Conservation (phyloP, 805 yeast genomes). For the Teunomyces pallodes region DNA sequence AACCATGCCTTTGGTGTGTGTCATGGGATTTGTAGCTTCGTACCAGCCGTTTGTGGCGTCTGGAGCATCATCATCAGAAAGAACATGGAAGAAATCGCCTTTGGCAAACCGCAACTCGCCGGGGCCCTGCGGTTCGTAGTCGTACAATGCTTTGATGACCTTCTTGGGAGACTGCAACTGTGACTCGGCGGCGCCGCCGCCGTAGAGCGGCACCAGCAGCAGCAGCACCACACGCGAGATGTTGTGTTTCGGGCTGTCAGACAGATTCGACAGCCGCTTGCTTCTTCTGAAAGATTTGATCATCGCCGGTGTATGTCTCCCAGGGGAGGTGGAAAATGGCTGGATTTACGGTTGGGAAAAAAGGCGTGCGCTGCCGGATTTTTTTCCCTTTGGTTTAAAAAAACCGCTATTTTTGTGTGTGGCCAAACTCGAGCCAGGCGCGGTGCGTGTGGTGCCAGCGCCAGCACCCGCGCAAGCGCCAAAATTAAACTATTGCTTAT, state of each 20-base stretch:
- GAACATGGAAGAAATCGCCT: slow-evolving; percentile 89
- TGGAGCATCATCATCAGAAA: slow-evolving; percentile 29
- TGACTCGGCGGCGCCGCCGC: slow-evolving; percentile 13
- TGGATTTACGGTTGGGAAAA: neutral
- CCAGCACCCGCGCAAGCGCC: no score
- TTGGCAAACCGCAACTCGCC: slow-evolving; percentile 75
- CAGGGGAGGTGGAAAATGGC: neutral
- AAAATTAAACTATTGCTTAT: no score
- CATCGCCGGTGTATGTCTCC: slow-evolving; percentile 16
- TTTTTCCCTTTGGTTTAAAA: neutral
- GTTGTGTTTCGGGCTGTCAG: slow-evolving; percentile 26
- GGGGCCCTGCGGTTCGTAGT: slow-evolving; percentile 74
- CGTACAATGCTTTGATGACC: slow-evolving; percentile 78
- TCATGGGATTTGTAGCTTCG: slow-evolving; percentile 84
- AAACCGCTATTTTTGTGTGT: no score
- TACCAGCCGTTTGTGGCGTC: slow-evolving; percentile 72
- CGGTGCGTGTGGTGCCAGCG: no score
- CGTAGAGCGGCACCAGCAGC: slow-evolving; percentile 10
- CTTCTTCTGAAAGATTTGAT: slow-evolving; percentile 42
- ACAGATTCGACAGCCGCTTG: slow-evolving; percentile 34
- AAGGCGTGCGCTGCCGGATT: neutral
- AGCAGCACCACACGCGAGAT: slow-evolving; percentile 27
- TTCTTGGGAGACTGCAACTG: slow-evolving; percentile 62
- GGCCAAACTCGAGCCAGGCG: no score
- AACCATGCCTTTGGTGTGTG: slow-evolving; percentile 77